Evolutionary conservation across 495 filamentous ascomycete genomes (phyloP).

Genomic region (Penicillium argentinense): DNA sequence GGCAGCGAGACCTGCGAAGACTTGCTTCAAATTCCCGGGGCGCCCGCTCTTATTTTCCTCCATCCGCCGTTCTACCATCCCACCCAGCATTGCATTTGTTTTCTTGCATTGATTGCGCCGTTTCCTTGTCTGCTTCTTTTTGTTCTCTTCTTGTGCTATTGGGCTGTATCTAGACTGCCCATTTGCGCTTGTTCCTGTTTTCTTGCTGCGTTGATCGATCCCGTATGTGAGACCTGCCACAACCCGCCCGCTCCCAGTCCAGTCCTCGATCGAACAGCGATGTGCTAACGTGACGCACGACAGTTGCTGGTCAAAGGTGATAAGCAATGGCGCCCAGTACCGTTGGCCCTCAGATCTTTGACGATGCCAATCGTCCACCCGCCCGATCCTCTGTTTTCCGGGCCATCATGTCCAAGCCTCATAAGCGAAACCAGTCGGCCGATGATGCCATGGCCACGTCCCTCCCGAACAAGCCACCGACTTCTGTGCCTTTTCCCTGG

Average conservation of each 20-base stretch:
- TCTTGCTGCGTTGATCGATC: constrained; percentile 16
- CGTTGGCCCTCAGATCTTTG: constrained; percentile 44
- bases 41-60: constrained; percentile 25
- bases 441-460: constrained; percentile 32
- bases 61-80: constrained; percentile 13
- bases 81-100: constrained; percentile 23
- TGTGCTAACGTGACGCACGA: constrained; percentile 14
- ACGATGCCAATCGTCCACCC: constrained; percentile 40
- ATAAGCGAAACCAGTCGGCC: constrained; percentile 42
- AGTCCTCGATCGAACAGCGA: background rate
- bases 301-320: constrained; percentile 38
- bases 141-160: constrained; percentile 17
- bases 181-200: constrained; percentile 10
- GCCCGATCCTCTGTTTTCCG: constrained; percentile 44
- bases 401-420: constrained; percentile 43
- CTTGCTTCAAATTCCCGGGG: constrained; percentile 35
- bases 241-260: constrained; percentile 15
- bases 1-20: constrained; percentile 14
- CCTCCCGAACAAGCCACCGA: constrained; percentile 17
- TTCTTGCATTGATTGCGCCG: constrained; percentile 14
- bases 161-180: constrained; percentile 2
- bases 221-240: constrained; percentile 29
- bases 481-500: constrained; percentile 25
- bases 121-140: constrained; percentile 8
- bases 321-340: constrained; percentile 39